Evolutionary conservation across 306 rosid genomes (phyloP), one percentile per base, ranked within the genome.

Genomic region (Boehmeria nivea): DNA sequence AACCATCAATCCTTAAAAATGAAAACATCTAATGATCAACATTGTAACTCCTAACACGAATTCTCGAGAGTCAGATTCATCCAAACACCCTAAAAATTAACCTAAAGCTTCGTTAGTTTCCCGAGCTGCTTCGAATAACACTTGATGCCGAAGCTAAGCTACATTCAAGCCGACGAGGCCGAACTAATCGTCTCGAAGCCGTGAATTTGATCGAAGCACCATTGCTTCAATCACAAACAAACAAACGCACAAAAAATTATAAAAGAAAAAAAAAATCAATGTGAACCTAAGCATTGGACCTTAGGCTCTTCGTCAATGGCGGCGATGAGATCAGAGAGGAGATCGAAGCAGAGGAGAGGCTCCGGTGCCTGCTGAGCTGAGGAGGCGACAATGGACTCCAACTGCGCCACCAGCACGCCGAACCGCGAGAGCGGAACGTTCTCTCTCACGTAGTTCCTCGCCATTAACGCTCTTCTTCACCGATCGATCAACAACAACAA

Each of bases 291-390:
- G 45, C 17, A 22, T 4, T 43, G 17, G 21, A 91, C 98, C 98
- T 87, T 91, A 25, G 84, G 66, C 77, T 87, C 96, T 59, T 80
- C 87, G 12, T 81, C 84, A 37, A 84, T 87, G 81, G 96, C 87
- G 67, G 89, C 73, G n/a, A 82, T 80, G 85, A 91, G 98, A 84
- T 91, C 96, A 65, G 98, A 91, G 43, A 91, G 89, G 63, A 91
- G 95, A 80, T 91, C 98, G 82, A 91, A 91, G 78, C 98, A 91
- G 61, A 91, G 94, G 39, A 91, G 84, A 6, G 96, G 87, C 52
- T 91, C 95, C 40, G 95, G 96, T 58, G 93, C 75, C 69, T 91
- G 76, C 66, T 91, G 87, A 19, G 78, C 59, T 6, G 96, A 79
- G 46, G 98, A 91, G 55, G 93, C 82, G 22, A 76, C 98, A n/a